These are phyloP conservation scores for Jamesozyma lodderae DNA, from an alignment of 805 yeast genomes.

Conservation along the genomic window DNA sequence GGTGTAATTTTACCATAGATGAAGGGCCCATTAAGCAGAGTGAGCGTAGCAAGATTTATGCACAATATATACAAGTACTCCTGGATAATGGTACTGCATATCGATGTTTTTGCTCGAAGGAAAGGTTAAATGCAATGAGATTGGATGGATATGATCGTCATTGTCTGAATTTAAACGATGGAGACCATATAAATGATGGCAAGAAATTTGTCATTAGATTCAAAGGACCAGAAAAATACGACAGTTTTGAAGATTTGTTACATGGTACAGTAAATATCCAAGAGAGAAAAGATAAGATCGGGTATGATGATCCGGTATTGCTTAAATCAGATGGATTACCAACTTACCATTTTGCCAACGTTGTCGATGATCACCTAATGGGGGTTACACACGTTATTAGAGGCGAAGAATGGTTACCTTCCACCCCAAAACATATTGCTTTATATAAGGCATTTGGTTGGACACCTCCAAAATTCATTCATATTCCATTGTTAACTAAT, in stretches of 20 bases:
- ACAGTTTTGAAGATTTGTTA: slow-evolving; percentile 58
- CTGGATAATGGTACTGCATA: slow-evolving; percentile 68
- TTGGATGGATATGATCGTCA: slow-evolving; percentile 86
- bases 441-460: slow-evolving; percentile 80
- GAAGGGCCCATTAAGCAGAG: slow-evolving; percentile 86
- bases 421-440: slow-evolving; percentile 91
- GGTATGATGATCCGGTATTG: slow-evolving; percentile 78
- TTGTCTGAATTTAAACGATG: slow-evolving; percentile 40
- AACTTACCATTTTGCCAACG: slow-evolving; percentile 94
- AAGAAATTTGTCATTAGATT: slow-evolving; percentile 56
- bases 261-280: slow-evolving; percentile 74
- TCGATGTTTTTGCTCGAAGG: slow-evolving; percentile 78
- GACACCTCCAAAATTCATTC: slow-evolving; percentile 74
- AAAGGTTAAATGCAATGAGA: slow-evolving; percentile 57
- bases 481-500: slow-evolving; percentile 80
- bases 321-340: slow-evolving; percentile 93
- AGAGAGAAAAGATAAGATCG: slow-evolving; percentile 44
- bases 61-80: slow-evolving; percentile 46
- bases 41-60: slow-evolving; percentile 61
- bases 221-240: slow-evolving; percentile 64
- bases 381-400: slow-evolving; percentile 85
- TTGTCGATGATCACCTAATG: slow-evolving; percentile 92
- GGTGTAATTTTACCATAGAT: slow-evolving; percentile 72
- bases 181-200: slow-evolving; percentile 13
- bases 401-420: slow-evolving; percentile 97